A percentile compares a stretch with the other conserved stretches of the same genome.
Conservation (phyloP, 2,329 filamentous ascomycete genomes). For the Fusarium sp. region DNA sequence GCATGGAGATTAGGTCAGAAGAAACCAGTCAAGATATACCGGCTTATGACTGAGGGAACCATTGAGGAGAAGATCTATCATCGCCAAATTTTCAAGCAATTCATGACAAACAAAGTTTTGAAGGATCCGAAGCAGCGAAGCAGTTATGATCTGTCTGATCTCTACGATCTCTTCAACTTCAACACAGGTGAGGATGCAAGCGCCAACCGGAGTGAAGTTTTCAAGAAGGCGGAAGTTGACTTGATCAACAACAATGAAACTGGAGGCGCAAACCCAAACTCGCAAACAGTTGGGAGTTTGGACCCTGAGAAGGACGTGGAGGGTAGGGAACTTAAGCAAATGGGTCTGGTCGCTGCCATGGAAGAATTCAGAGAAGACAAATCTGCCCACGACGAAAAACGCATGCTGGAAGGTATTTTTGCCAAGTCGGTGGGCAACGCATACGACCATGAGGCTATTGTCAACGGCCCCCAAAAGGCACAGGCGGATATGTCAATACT, state of each 20-base stretch:
- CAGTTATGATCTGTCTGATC: slow-evolving; percentile 87
- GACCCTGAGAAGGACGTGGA: slow-evolving; percentile 29
- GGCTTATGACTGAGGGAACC: slow-evolving; percentile 96
- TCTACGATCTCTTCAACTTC: slow-evolving; percentile 89
- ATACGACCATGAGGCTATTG: slow-evolving; percentile 91
- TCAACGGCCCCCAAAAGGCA: slow-evolving; percentile 78
- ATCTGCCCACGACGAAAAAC: slow-evolving; percentile 70
- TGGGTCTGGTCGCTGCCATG: slow-evolving; percentile 70
- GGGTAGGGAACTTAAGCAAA: slow-evolving; percentile 59
- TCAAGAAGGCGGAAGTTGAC: slow-evolving; percentile 83
- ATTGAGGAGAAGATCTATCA: slow-evolving; percentile 99
- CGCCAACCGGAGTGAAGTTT: slow-evolving; percentile 87
- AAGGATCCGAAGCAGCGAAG: slow-evolving; percentile 94
- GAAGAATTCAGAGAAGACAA: slow-evolving; percentile 70
- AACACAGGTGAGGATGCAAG: slow-evolving; percentile 62
- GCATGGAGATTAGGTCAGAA: slow-evolving; percentile 97
- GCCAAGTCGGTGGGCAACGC: slow-evolving; percentile 89
- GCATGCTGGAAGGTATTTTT: slow-evolving; percentile 90
- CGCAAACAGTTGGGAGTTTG: slow-evolving; percentile 18
- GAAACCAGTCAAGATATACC: slow-evolving; percentile 93
- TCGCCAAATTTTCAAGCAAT: slow-evolving; percentile 98
- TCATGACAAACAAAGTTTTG: slow-evolving; percentile 94
- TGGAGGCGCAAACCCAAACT: background rate
- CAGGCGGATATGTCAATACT: slow-evolving; percentile 82
- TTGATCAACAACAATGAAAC: slow-evolving; percentile 32